Evolutionary conservation across 2,329 filamentous ascomycete genomes (phyloP), one percentile per base, ranked within the genome.

Genomic region (Talaromyces sp.): DNA sequence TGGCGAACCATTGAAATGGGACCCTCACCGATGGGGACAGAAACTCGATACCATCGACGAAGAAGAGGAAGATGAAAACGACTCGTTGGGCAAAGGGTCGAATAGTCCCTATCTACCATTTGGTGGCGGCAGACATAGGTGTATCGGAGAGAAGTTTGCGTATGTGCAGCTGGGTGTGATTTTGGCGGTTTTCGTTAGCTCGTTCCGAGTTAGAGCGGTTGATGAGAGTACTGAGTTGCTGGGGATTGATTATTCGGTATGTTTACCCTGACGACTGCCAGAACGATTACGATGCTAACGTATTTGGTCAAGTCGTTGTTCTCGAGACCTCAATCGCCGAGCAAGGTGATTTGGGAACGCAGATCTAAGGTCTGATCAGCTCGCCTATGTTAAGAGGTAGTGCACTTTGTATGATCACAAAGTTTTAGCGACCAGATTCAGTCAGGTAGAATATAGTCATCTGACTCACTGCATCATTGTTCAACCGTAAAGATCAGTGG

Each of bases 71-170:
- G 82, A 84, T 43, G 84, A 85, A 39, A 86, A 87, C 27, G 72
- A 89, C 73, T 83, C 96, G 60, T 90, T 97, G 70, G 93, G 88
- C 84, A 97, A 97, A 83, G 94, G 94, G 64, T 89, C 92, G 14
- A 87, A 87, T 66, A 96, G 91, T 61, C 93, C 94, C 0, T 98
- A 97, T 77, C 86, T 98, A 57, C 94, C 94, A 1, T 98, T 98
- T 75, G 94, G 94, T 65, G 94, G 93, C 35, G 94, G 94, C 48
- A 85, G 94, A 70, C 94, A 98, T 80, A 85, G 94, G 70, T 98
- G 94, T 80, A 97, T 98, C 74, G 94, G 94, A 69, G 94, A 98
- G 83, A 92, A 97, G 74, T 98, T 97, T 77, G 94, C 94, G 70
- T 96, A 96, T 76, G 84, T 96, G 65, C 94, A 98, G 81, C 83